Percentiles rank a stretch among this genome's conserved stretches.
phyloP scores from a whole-genome alignment of 2,329 filamentous ascomycete genomes.

The Aspergillus sp. region DNA sequence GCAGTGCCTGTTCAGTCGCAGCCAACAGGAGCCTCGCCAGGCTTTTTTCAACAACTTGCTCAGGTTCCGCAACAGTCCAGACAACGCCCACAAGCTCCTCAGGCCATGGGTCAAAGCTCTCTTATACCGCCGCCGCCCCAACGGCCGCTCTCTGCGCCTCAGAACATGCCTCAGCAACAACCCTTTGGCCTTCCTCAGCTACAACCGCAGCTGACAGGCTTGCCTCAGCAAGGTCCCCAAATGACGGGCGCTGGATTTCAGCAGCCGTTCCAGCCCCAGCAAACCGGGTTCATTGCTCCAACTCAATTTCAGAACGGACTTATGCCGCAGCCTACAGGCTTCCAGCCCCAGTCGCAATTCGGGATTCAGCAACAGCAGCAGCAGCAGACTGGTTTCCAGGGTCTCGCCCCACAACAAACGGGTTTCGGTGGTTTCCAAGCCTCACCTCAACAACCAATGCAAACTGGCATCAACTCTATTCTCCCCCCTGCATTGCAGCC shows the following conservation, averaged over 20 bases:
- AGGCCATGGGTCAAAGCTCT: slow-evolving; percentile 58
- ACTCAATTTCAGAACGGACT: slow-evolving; percentile 43
- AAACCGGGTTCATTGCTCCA: slow-evolving; percentile 58
- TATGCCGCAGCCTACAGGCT: slow-evolving; percentile 49
- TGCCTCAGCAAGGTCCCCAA: slow-evolving; percentile 55
- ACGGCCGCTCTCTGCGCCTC: slow-evolving; percentile 82
- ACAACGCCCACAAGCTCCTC: slow-evolving; percentile 71
- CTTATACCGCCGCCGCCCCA: slow-evolving; percentile 76
- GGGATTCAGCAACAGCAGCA: slow-evolving; percentile 47
- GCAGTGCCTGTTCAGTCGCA: slow-evolving; percentile 42
- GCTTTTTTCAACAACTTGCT: slow-evolving; percentile 52
- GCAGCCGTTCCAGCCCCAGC: slow-evolving; percentile 60
- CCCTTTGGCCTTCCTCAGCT: slow-evolving; percentile 72
- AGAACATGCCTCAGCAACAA: slow-evolving; percentile 69
- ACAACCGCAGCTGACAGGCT: slow-evolving; percentile 81
- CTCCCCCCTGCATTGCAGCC: slow-evolving; percentile 54
- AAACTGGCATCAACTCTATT: slow-evolving; percentile 51
- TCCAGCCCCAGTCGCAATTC: slow-evolving; percentile 47
- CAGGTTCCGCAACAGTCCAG: slow-evolving; percentile 46
- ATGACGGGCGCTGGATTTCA: slow-evolving; percentile 67
- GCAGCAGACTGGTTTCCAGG: slow-evolving; percentile 47
- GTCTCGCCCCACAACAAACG: slow-evolving; percentile 54
- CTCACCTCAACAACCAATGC: slow-evolving; percentile 51
- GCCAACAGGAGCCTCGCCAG: slow-evolving; percentile 48
- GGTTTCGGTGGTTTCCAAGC: slow-evolving; percentile 50